Evolutionary conservation across 2,329 filamentous ascomycete genomes (phyloP), one percentile per base, ranked within the genome.

Genomic region (Alternaria burnsii): DNA sequence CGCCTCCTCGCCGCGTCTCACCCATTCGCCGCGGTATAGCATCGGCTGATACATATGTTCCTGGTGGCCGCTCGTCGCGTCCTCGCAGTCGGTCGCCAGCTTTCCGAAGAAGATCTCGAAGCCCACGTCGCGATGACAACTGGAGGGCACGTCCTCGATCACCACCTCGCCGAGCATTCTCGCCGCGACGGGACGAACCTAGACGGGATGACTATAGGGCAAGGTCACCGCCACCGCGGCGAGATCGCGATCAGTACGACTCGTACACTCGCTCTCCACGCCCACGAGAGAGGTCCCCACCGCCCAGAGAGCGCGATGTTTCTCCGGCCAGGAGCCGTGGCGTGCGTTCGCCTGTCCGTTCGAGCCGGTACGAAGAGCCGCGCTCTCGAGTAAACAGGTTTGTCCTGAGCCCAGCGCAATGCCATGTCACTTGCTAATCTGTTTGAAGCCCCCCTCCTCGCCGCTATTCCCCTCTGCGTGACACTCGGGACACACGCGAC

Each of bases 281-380:
- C 40, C 76, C 74, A 52, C 75, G 79, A 52, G 79, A 82, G 43
- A 77, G 82, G 62, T 82, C 82, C 65, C 81, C 80, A 22, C 72
- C 77, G 16, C 79, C 78, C 3, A 74, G 82, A 62, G 79, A 77
- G 41, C 75, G 82, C 56, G 81, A 85, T 48, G 66, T 73, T n/a
- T 83, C 81, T n/a, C 82, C 82, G 11, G 76, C 79, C 12, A 78
- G 79, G 36, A 83, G 82, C 66, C 78, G 81, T 53, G 81, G 81
- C 3, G 71, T 78, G 46, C 76, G 82, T 40, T 82, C 83, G 41
- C 80, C 80, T 30, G 75, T 77, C 38, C 72, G 79, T 28, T 65
- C 66, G 3, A 68, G 72, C 46, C 77, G 81, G 55, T 84, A 82
- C 61, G 82, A 84, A n/a, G 81, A 81, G 60, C 77, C 81, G 26